phyloP scores from a whole-genome alignment of 371 early-diverging fungal species.

The Encephalitozoon romaleae region DNA sequence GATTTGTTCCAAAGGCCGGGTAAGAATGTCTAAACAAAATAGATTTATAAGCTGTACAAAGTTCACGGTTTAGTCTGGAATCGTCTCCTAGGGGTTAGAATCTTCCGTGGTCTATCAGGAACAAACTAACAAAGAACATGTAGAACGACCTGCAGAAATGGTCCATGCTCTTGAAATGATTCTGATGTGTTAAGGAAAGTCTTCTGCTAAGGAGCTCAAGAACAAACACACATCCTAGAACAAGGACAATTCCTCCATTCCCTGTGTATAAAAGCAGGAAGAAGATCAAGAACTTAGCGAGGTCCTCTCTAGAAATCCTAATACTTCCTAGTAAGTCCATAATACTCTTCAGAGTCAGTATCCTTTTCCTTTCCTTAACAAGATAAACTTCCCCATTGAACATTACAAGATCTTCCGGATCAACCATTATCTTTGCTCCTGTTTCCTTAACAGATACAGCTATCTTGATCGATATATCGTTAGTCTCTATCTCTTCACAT shows the following conservation, averaged over 20 bases:
- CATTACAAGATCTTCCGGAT: slow-evolving; percentile 2
- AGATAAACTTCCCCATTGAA: background rate
- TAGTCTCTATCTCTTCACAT: background rate
- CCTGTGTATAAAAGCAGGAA: slow-evolving; percentile 12
- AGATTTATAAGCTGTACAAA: background rate
- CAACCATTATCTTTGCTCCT: background rate
- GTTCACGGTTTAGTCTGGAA: background rate
- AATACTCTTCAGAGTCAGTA: slow-evolving; percentile 8
- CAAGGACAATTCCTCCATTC: slow-evolving; percentile 11
- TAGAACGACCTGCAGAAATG: background rate
- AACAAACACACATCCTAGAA: slow-evolving; percentile 8
- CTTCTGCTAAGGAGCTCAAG: background rate
- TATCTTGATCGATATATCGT: background rate
- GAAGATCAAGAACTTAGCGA: slow-evolving; percentile 5
- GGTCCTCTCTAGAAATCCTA: slow-evolving; percentile 10
- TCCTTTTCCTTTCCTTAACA: slow-evolving; percentile 4
- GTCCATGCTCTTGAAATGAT: slow-evolving; percentile 3
- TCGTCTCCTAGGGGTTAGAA: background rate
- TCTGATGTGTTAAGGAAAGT: background rate
- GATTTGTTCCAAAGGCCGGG: background rate
- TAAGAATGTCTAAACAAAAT: background rate
- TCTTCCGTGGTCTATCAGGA: slow-evolving; percentile 15
- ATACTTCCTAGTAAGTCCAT: background rate
- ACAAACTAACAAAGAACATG: slow-evolving; percentile 20
- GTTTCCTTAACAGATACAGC: background rate